phyloP scores from a whole-genome alignment of 2,329 filamentous ascomycete genomes.

The Leptographium lundbergii region DNA sequence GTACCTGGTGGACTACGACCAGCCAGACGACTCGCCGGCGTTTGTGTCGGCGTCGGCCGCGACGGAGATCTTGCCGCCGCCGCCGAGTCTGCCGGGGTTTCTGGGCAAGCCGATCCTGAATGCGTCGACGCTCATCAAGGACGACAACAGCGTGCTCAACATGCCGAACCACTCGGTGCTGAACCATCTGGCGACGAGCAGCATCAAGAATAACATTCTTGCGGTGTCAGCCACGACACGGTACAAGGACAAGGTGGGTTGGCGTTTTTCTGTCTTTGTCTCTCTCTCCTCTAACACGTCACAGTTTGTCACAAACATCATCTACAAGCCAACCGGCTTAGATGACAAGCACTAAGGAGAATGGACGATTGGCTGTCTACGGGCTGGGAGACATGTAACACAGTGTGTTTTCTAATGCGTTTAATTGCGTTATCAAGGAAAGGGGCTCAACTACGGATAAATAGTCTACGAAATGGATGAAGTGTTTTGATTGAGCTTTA shows the following conservation, averaged over 20 bases:
- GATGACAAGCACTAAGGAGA: slow-evolving; percentile 26
- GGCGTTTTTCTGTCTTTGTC: background rate
- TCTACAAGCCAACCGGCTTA: slow-evolving; percentile 79
- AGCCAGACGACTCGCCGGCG: slow-evolving; percentile 61
- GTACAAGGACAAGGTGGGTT: slow-evolving; percentile 79
- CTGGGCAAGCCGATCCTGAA: slow-evolving; percentile 91
- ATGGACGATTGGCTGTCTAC: background rate
- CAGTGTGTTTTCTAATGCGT: background rate
- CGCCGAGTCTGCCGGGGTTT: slow-evolving; percentile 80
- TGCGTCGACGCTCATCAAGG: slow-evolving; percentile 81
- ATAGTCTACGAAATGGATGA: background rate
- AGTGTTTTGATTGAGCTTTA: background rate
- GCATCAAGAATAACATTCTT: slow-evolving; percentile 91
- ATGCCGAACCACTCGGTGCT: slow-evolving; percentile 96
- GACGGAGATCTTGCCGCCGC: slow-evolving; percentile 67
- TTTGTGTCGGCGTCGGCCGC: slow-evolving; percentile 66
- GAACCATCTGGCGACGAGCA: slow-evolving; percentile 93
- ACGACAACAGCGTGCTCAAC: slow-evolving; percentile 92
- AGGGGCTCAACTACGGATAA: background rate
- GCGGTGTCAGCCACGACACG: slow-evolving; percentile 95
- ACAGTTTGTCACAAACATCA: slow-evolving; percentile 92
- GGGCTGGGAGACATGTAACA: background rate
- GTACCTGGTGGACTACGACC: slow-evolving; percentile 78
- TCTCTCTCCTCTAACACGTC: background rate
- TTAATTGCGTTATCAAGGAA: background rate